Conservation (phyloP, 257 asterid genomes). For the Lithospermum erythrorhizon region DNA sequence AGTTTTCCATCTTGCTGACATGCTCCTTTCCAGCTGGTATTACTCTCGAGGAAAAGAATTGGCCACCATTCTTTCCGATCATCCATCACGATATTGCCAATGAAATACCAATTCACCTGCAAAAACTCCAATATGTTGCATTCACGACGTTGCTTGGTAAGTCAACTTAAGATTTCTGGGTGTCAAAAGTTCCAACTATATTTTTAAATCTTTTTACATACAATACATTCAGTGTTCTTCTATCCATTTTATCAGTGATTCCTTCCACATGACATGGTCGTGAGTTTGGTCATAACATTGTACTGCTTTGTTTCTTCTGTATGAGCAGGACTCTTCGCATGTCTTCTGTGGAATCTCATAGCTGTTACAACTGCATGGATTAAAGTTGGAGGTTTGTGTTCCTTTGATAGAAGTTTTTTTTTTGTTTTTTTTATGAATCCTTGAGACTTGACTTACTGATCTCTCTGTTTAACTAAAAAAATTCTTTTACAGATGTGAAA, state of each 20-base stretch:
- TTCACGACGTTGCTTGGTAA: slow-evolving; percentile 81
- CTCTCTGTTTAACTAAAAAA: no score
- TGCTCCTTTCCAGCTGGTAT: slow-evolving; percentile 50
- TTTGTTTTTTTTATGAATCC: background rate
- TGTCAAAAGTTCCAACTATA: no score
- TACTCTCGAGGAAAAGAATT: slow-evolving; percentile 63
- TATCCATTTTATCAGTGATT: background rate
- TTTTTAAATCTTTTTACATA: no score
- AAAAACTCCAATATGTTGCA: slow-evolving; percentile 85
- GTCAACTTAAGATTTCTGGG: slow-evolving; percentile 15
- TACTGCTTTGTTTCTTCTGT: slow-evolving; percentile 11
- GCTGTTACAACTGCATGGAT: slow-evolving; percentile 94
- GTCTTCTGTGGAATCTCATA: slow-evolving; percentile 71
- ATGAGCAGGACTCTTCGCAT: slow-evolving; percentile 53
- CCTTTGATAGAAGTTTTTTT: background rate
- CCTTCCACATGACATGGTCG: background rate
- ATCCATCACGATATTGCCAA: slow-evolving; percentile 89
- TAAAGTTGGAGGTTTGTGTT: slow-evolving; percentile 57
- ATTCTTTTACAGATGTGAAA: slow-evolving; percentile 19
- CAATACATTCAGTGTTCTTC: no score
- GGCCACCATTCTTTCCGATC: slow-evolving; percentile 97
- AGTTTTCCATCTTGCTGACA: no score
- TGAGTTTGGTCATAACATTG: background rate
- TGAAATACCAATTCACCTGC: slow-evolving; percentile 92
- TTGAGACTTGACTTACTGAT: background rate